A percentile compares a stretch with the other conserved stretches of the same genome.
phyloP scores from a whole-genome alignment of 129 eudicot species.

The Lactuca sativa region DNA sequence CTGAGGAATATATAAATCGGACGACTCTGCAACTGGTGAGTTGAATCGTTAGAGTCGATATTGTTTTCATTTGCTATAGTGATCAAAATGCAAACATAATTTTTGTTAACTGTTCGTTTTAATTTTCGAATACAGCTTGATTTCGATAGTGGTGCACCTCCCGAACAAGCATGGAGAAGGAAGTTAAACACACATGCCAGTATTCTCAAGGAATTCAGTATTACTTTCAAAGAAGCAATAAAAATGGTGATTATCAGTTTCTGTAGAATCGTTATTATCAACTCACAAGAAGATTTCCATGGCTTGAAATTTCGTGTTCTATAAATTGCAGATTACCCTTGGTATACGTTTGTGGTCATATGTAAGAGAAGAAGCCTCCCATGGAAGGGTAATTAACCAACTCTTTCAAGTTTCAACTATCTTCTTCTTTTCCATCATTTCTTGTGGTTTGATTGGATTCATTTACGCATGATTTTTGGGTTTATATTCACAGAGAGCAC shows the following conservation, averaged over 20 bases:
- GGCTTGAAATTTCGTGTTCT: background rate
- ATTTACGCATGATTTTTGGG: background rate
- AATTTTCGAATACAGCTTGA: slow-evolving; percentile 53
- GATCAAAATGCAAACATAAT: background rate
- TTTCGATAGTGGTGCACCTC: slow-evolving; percentile 92
- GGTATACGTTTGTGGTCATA: slow-evolving; percentile 91
- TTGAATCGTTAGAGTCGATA: background rate
- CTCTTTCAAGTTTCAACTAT: slow-evolving; percentile 19
- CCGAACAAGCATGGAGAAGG: slow-evolving; percentile 93
- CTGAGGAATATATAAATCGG: slow-evolving; percentile 71
- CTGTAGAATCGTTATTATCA: background rate
- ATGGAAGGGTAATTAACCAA: slow-evolving; percentile 93
- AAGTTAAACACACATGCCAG: slow-evolving; percentile 77
- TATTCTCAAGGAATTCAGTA: slow-evolving; percentile 85
- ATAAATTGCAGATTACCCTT: slow-evolving; percentile 61
- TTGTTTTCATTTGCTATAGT: background rate
- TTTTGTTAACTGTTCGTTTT: background rate
- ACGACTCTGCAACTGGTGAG: slow-evolving; percentile 77
- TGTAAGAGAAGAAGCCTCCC: slow-evolving; percentile 96
- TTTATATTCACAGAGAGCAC: slow-evolving; percentile 70
- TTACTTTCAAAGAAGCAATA: slow-evolving; percentile 85
- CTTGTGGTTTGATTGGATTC: slow-evolving; percentile 10
- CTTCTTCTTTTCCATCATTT: background rate
- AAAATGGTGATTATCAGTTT: slow-evolving; percentile 55
- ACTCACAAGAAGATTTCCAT: background rate